Evolutionary conservation across 164 flowering plant species (phyloP), one percentile per base, ranked within the genome.

Genomic region (Pachysandra terminalis): DNA sequence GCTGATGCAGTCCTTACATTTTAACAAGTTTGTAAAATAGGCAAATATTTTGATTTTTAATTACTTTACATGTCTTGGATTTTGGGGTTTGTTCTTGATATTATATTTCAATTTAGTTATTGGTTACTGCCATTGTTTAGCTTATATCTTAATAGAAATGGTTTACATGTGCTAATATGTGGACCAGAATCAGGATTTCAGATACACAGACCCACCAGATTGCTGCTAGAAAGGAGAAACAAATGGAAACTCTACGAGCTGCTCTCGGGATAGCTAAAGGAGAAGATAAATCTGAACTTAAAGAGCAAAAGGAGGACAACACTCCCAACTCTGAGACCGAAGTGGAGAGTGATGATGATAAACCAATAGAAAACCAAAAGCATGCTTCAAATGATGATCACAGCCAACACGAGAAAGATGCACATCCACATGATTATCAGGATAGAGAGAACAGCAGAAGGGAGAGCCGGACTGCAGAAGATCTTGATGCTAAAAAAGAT

Each of bases 141-240:
- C 7, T 32, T 32, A 32, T 32, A 3, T 3, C 37, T 32, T 3
- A 3, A 32, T 32, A 32, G 7, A 3, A 32, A 32, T 3, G 7
- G 3, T 3, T 32, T 7, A 32, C 37, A 32, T 32, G 3, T 7
- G 5, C 7, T 3, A 32, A 32, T 32, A 32, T 32, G 48, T 37
- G 28, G 73, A 27, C 61, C 45, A 68, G 71, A 17, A 54, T 62
- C 77, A 90, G 99, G 85, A 75, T 85, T 67, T 87, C 96, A 12
- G 90, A 95, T 64, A 95, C 97, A 12, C 94, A 90, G 74, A 87
- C 94, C 23, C 99, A 93, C 67, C 96, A 96, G 73, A 80, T 96
- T 74, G 98, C 99, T 68, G 98, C 97, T 49, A 84, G 90, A 57
- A 93, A 93, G 77, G 97, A 96, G 80, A 88, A 77, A 74, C 95